Evolutionary conservation across 176 grass and related monocot genomes (phyloP).

Genomic region (Bolboschoenus planiculmis): DNA sequence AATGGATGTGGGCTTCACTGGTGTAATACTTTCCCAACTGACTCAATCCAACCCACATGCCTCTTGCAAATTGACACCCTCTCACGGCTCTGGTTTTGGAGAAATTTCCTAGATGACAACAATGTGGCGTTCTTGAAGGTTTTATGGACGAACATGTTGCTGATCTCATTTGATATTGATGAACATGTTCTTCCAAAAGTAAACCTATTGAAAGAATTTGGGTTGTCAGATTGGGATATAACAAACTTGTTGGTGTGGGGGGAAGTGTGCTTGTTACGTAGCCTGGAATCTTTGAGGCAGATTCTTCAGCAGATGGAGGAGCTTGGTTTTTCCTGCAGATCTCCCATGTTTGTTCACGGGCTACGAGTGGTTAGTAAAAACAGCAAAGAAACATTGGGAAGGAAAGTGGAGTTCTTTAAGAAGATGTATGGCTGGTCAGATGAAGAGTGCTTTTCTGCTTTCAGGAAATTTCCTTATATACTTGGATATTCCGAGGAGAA

Average conservation of each 20-base stretch:
- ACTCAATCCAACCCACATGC: background rate
- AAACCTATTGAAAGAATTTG: background rate
- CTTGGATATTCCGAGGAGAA: background rate
- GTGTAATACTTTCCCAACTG: background rate
- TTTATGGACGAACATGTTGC: background rate
- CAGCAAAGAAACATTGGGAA: background rate
- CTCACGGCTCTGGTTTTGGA: conserved; percentile 18
- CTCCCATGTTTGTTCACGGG: background rate
- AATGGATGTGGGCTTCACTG: background rate
- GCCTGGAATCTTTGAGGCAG: background rate
- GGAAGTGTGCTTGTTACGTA: background rate
- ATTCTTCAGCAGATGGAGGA: background rate
- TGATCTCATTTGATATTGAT: background rate
- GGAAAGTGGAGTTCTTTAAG: background rate
- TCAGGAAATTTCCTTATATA: background rate
- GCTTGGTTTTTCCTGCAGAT: background rate
- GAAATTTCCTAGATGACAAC: background rate
- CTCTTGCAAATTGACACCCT: background rate
- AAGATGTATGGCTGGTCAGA: background rate
- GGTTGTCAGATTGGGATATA: background rate
- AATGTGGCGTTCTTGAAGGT: background rate
- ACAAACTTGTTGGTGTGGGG: background rate
- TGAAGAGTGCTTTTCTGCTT: background rate
- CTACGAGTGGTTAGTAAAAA: background rate
- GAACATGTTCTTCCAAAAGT: background rate